Evolutionary conservation across 495 filamentous ascomycete genomes (phyloP), one percentile per base, ranked within the genome.

Genomic region (Stereocaulon alpinum): DNA sequence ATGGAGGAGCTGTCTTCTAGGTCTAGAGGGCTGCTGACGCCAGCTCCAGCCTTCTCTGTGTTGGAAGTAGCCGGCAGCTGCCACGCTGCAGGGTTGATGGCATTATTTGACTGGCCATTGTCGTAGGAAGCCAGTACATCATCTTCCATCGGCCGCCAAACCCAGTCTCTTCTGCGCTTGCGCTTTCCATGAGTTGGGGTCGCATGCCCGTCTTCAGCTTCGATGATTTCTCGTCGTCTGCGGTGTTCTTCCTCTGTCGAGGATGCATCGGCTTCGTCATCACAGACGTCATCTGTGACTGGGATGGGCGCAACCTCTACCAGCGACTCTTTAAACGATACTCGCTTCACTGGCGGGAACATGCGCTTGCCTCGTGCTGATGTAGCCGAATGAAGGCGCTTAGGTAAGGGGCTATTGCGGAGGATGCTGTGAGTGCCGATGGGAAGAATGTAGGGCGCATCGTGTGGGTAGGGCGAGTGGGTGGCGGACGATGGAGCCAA

Each of bases 371-470:
- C 12, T 42, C 63, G 42, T 24, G 51, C 44, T 15, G 63, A 55
- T 24, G 58, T 43, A n/a, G 64, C 56, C 4, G 61, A 50, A 3
- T 62, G 17, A 50, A 56, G 56, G 22, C 66, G 58, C 20, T 54
- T 41, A 2, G 78, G 79, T 12, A 85, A 68, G 2, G 86, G 86
- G 10, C 86, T 88, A 74, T 91, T 91, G 67, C 86, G 84, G 34
- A 91, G 75, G 69, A 91, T 91, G 69, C 84, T 87, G 61, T 80
- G 82, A 7, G 88, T 76, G 7, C 79, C 79, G 18, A 82, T 76
- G 3, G 85, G 81, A 14, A 82, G 80, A 43, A 79, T 83, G 69
- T 90, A 90, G 17, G 86, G 84, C 27, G 76, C 55, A 54, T 44
- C 58, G 29, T 47, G 62, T 30, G 70, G 66, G 44, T 72, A 63